Evolutionary conservation across 2,329 filamentous ascomycete genomes (phyloP), one percentile per base, ranked within the genome.

Genomic region (Byssochlamys sp.): DNA sequence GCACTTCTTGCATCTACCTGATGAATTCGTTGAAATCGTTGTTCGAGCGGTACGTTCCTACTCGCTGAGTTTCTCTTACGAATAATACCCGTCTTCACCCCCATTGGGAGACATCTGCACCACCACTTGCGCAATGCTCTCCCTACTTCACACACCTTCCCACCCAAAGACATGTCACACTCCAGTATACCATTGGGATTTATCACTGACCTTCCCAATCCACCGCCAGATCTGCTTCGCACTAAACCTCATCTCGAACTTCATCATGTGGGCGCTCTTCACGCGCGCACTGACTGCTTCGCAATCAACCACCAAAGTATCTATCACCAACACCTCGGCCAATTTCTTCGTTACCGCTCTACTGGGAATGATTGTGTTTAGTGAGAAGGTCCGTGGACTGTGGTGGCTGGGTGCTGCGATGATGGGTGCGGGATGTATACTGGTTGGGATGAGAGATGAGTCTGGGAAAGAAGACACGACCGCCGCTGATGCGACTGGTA

Each of bases 241-340:
- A 35, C 76, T 85, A 54, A 86, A 86, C 64, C 73, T 86, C 58
- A 65, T 82, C 63, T 85, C 84, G 73, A 86, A 85, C 65, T 77
- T 79, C 28, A 76, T 82, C 27, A 86, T 86, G 83, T 86, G 83
- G 83, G 81, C 80, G 0, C 75, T 86, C 14, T 86, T 85, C 72
- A 86, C 83, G 1, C 78, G 81, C 48, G 83, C 83, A 12, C 71
- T 86, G 14, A 85, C 83, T 0, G 79, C 83, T 19, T 79, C 80
- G 0, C 77, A 78, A 35, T 84, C 81, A 11, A 85, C 84, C 2
- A 83, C 83, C 1, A 82, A 83, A 57, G 84, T 85, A 57, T 81
- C 79, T 55, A 80, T 86, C 59, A 83, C 85, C 57, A 86, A 86
- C 62, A 85, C 84, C 14, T 80, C 80, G 55, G 78, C 82, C 2